Evolutionary conservation across 176 grass and related monocot species (phyloP), one percentile per base, ranked within the genome.

Genomic region (Bolboschoenus planiculmis): DNA sequence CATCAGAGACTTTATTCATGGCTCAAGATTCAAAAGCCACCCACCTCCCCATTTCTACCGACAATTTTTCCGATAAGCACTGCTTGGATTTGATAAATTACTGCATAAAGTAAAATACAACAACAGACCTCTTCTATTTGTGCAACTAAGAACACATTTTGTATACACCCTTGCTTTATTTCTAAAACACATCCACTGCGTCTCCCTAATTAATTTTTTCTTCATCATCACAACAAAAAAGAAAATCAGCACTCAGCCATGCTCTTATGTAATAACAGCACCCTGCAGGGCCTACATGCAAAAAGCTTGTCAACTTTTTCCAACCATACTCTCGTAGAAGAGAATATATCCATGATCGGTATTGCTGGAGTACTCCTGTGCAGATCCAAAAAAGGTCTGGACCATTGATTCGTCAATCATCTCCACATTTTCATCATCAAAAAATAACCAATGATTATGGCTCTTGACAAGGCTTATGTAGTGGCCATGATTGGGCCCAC

Each of bases 401-500:
- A 98, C 87, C 20, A 81, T 87, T 46, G 88, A 91, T 78, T 98
- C 95, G 13, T 95, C 92, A 78, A 90, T 98, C 88, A 93, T 91
- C 84, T 98, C 95, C 73, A 98, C 92, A 84, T 92, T 98, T 82
- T 98, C 95, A 0, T 95, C 95, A 4, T 97, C 95, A 23, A 97
- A 94, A 87, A 89, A 97, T 35, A 97, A 82, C 95, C 92, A 97
- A 47, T 93, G 95, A 56, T 93, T 95, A 58, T 95, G 92, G 78
- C 95, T 98, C 86, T 98, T 98, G 57, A 98, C 92, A 36, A 98
- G 86, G 80, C 95, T 98, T 71, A 98, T 84, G 82, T 98, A 98
- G 67, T 98, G 95, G 35, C 95, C 95, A 57, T 98, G 95, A 61
- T 98, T 98, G 65, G 95, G 92, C 7, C 92, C 92, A 85, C 85